Percentiles rank a stretch among this genome's conserved stretches.
phyloP scores from a whole-genome alignment of 331 rosid species.

The Stylosanthes scabra region DNA sequence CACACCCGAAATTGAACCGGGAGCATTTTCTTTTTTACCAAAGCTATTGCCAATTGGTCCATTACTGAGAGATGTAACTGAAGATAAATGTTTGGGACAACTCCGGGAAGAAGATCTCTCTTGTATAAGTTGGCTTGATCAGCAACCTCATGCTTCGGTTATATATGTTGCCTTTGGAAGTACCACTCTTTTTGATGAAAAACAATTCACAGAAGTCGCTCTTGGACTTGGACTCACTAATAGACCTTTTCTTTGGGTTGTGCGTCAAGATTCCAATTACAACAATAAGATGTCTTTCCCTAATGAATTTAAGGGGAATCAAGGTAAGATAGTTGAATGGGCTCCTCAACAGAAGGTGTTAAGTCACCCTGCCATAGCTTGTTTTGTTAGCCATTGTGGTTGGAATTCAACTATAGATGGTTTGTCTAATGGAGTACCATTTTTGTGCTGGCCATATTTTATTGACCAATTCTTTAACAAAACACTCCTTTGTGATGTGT shows the following conservation, averaged over 20 bases:
- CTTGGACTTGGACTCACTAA: conserved; percentile 24
- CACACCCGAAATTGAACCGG: conserved; percentile 16
- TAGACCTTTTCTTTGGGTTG: conserved; percentile 33
- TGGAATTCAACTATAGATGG: conserved; percentile 63
- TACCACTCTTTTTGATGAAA: background rate
- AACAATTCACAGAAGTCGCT: conserved; percentile 33
- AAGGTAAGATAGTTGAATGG: conserved; percentile 44
- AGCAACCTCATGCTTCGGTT: background rate
- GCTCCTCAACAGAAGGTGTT: conserved; percentile 52
- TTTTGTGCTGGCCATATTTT: conserved; percentile 26
- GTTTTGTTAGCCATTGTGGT: conserved; percentile 64
- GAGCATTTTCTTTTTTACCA: background rate
- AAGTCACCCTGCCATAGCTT: conserved; percentile 52
- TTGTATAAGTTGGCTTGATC: conserved; percentile 35
- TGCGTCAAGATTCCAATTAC: conserved; percentile 27
- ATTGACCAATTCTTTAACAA: conserved; percentile 44
- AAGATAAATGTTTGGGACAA: conserved; percentile 8
- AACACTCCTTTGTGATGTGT: conserved; percentile 26
- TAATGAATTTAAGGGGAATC: conserved; percentile 37
- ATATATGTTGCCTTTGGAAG: background rate
- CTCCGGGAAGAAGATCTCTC: conserved; percentile 12
- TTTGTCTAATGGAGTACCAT: conserved; percentile 15
- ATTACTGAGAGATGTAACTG: background rate
- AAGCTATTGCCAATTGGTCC: conserved; percentile 29
- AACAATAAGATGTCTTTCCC: background rate